Base-by-base conservation (phyloP, 2,329 filamentous ascomycete species). In the Colletotrichum navitas region DNA sequence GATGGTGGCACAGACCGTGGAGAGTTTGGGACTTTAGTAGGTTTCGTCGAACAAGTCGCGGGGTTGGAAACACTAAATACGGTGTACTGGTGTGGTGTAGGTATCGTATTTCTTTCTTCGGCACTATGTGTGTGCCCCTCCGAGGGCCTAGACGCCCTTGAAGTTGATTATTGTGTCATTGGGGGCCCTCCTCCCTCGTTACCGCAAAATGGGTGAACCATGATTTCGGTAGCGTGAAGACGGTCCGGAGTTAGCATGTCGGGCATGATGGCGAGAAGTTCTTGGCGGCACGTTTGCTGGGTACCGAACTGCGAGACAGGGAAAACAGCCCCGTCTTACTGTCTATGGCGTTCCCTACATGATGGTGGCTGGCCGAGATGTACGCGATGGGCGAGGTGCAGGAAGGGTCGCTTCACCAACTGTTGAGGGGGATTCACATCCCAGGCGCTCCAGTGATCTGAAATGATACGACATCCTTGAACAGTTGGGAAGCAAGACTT, bases 1-100 rank as follows among this genome's bases (percentile, higher is more conserved):
- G 49, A 26, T 26, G 26, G 59, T 52, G n/a, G 39, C 58, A 60
- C 63, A 18, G 52, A 24, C 58, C 41, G 52, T 21, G 51, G 49
- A 43, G 61, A 29, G 61, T 43, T 43, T 36, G 43, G 10, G 29
- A 11, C 24, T 16, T 16, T n/a, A 4, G n/a, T 8, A 21, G 5
- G 32, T 18, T 49, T 26, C 32, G 21, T 26, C 12, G 5, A 51
- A 36, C n/a, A 47, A 47, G 45, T 62, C 41, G 41, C 26, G 58
- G 26, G 11, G 47, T 26, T 12, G n/a, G 34, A 24, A 62, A 36
- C 3, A 7, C n/a, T 7, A 29, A 51, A 36, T 26, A 4, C 18
- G 32, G 32, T 34, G 16, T 18, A 10, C 3, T 29, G 29, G 39
- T 7, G 26, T 45, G 26, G 16, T 43, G 2, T 24, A 43, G 11